These are phyloP conservation scores for Rhizopogon salebrosus DNA, from an alignment of 768 basidiomycete genomes.

Conservation along the genomic window DNA sequence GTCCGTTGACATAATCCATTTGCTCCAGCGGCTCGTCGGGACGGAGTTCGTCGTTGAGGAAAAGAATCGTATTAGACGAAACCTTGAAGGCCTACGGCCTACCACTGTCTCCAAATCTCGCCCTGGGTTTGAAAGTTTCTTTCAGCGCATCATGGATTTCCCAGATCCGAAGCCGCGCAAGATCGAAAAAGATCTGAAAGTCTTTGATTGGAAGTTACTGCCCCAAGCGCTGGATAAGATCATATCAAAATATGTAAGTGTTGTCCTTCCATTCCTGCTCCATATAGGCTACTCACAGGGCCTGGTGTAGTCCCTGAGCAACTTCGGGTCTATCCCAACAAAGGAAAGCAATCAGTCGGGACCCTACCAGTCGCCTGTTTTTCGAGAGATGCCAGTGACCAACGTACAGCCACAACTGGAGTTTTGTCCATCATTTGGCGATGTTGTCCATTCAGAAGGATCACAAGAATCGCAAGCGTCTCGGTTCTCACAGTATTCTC, in stretches of 20 bases:
- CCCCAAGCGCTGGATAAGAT: slow-evolving; percentile 74
- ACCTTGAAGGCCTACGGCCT: slow-evolving; percentile 89
- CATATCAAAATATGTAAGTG: slow-evolving; percentile 76
- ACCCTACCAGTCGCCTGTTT: not conserved
- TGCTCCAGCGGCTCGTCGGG: slow-evolving; percentile 76
- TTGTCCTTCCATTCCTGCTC: not conserved
- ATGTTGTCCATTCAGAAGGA: slow-evolving; percentile 12
- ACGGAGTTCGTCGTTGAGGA: slow-evolving; percentile 86
- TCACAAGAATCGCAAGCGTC: slow-evolving; percentile 17
- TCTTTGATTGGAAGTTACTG: slow-evolving; percentile 73
- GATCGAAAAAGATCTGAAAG: slow-evolving; percentile 95
- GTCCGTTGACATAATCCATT: slow-evolving; percentile 92
- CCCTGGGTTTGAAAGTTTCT: slow-evolving; percentile 76
- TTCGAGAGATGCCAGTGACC: not conserved
- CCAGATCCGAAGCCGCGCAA: slow-evolving; percentile 91
- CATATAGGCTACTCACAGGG: not conserved
- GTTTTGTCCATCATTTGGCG: slow-evolving; percentile 1
- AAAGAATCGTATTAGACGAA: slow-evolving; percentile 93
- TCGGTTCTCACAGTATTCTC: slow-evolving; percentile 8
- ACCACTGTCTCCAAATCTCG: slow-evolving; percentile 88
- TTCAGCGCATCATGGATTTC: slow-evolving; percentile 95
- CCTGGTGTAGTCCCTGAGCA: not conserved
- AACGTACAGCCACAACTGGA: not conserved
- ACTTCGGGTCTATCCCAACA: not conserved
- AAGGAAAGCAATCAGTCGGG: not conserved